phyloP scores from a whole-genome alignment of 768 basidiomycete species.

The Auricularia sp. region DNA sequence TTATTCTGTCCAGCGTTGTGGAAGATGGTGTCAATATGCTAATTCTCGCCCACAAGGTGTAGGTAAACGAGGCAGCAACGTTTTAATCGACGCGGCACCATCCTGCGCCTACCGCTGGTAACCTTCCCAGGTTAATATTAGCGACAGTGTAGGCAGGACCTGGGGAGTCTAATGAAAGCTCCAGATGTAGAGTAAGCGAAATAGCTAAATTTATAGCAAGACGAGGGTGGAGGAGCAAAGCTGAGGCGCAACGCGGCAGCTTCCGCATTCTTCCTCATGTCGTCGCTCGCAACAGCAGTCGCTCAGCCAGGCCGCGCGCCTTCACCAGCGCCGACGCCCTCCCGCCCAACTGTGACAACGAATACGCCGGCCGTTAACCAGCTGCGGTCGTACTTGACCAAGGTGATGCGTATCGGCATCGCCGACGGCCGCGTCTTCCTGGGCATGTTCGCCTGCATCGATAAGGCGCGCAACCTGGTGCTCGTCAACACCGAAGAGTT shows the following conservation, averaged over 20 bases:
- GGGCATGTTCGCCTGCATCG: slow-evolving; percentile 80
- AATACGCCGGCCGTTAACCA: background rate
- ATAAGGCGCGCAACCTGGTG: slow-evolving; percentile 73
- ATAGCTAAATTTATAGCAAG: too few relatives aligned
- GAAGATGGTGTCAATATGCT: too few relatives aligned
- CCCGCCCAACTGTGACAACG: background rate
- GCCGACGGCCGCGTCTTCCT: slow-evolving; percentile 70
- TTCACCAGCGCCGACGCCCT: background rate
- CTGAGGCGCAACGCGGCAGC: background rate
- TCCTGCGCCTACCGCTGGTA: too few relatives aligned
- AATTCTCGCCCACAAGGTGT: too few relatives aligned
- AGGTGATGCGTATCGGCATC: slow-evolving; percentile 46
- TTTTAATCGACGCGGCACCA: too few relatives aligned
- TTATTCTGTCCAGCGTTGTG: too few relatives aligned
- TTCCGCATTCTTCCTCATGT: background rate
- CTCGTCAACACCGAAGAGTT: slow-evolving; percentile 77
- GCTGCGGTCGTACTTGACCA: background rate
- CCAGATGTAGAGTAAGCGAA: too few relatives aligned
- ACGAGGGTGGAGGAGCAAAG: too few relatives aligned
- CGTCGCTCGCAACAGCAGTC: slow-evolving; percentile 2
- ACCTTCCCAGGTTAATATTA: too few relatives aligned
- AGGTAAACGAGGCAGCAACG: too few relatives aligned
- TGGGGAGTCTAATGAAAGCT: too few relatives aligned
- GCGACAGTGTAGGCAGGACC: too few relatives aligned
- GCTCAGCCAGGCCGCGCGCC: slow-evolving; percentile 2